Percentiles rank a stretch among this genome's conserved stretches.
phyloP scores from a whole-genome alignment of 768 basidiomycete genomes.

The Suillus spraguei region DNA sequence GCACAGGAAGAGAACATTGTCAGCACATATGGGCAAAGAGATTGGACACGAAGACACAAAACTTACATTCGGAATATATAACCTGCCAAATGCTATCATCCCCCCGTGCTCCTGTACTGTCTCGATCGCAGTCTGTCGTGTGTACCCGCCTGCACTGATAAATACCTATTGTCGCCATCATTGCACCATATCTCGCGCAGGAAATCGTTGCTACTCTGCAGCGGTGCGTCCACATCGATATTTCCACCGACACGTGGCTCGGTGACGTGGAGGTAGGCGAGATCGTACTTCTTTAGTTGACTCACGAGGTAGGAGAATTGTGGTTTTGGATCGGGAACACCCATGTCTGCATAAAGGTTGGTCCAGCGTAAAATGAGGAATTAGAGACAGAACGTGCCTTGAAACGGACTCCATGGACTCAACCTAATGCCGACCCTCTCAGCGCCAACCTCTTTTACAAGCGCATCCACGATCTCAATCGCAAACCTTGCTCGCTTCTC shows the following conservation, averaged over 20 bases:
- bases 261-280: slow-evolving; percentile 46
- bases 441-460: slow-evolving; percentile 44
- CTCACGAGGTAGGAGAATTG: slow-evolving; percentile 38
- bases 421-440: slow-evolving; percentile 46
- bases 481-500: slow-evolving; percentile 50
- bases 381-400: slow-evolving; percentile 29
- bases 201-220: slow-evolving; percentile 26
- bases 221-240: slow-evolving; percentile 9
- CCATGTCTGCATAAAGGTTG: slow-evolving; percentile 32
- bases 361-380: too few relatives aligned
- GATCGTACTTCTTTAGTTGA: slow-evolving; percentile 24
- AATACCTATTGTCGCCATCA: slow-evolving; percentile 7
- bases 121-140: slow-evolving; percentile 4
- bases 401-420: slow-evolving; percentile 41
- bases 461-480: slow-evolving; percentile 45
- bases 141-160: slow-evolving; percentile 10
- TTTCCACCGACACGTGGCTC: slow-evolving; percentile 33
- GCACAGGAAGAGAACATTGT: not conserved
- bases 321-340: slow-evolving; percentile 35
- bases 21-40: not conserved
- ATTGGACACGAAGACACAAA: not conserved
- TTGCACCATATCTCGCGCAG: slow-evolving; percentile 30
- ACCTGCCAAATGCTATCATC: slow-evolving; percentile 11
- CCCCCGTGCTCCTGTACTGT: slow-evolving; percentile 7
- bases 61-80: slow-evolving; percentile 9